A percentile compares a stretch with the other conserved stretches of the same genome.
Conservation (phyloP, 495 filamentous ascomycete genomes). For the Letharia columbiana region DNA sequence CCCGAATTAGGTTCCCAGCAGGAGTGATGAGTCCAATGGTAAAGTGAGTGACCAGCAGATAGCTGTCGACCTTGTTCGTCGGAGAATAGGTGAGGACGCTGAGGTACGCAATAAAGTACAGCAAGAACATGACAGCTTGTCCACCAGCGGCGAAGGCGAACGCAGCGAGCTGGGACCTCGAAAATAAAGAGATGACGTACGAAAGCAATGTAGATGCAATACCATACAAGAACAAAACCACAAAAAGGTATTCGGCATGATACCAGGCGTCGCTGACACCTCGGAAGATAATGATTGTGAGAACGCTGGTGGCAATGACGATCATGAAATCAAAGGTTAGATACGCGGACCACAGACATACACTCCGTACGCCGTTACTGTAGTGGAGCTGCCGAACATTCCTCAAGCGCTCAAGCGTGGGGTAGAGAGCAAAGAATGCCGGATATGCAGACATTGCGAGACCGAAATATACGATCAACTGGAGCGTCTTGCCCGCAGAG, state of each 20-base stretch:
- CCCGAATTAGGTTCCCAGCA: constrained; percentile 55
- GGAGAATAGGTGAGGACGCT: constrained; percentile 59
- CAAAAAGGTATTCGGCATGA: constrained; percentile 63
- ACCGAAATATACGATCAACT: constrained; percentile 70
- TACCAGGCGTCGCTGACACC: constrained; percentile 60
- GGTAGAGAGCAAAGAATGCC: constrained; percentile 79
- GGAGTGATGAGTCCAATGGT: constrained; percentile 60
- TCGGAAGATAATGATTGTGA: constrained; percentile 53
- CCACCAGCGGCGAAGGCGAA: constrained; percentile 67
- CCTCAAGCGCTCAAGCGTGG: constrained; percentile 65
- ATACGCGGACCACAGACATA: constrained; percentile 75
- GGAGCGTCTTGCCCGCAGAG: constrained; percentile 58
- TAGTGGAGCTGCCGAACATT: constrained; percentile 79
- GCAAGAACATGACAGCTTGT: constrained; percentile 62
- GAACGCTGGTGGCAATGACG: constrained; percentile 49
- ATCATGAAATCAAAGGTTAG: constrained; percentile 67
- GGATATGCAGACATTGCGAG: constrained; percentile 69
- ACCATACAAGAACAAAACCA: constrained; percentile 68
- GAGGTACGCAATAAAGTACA: constrained; percentile 70
- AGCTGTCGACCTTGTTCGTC: constrained; percentile 30
- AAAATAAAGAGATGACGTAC: constrained; percentile 66
- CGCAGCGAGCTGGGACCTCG: constrained; percentile 58
- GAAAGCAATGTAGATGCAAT: constrained; percentile 59
- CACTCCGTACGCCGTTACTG: constrained; percentile 62
- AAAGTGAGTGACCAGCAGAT: constrained; percentile 49